These are phyloP conservation scores for Tinospora cordifolia DNA, from an alignment of 164 flowering plant species.

Conservation along the genomic window DNA sequence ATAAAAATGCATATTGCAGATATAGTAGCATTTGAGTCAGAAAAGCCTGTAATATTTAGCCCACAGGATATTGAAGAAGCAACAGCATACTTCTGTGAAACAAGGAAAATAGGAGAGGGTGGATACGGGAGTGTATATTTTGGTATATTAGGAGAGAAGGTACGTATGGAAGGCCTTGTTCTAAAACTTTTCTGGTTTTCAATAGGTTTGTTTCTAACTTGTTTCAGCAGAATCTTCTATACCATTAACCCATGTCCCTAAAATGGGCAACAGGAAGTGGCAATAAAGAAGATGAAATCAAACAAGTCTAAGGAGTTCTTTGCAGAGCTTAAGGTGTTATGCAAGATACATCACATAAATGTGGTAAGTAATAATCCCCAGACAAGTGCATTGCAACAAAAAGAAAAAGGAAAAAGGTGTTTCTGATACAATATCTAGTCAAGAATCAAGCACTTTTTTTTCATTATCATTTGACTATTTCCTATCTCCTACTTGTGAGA, in stretches of 20 bases:
- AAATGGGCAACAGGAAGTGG: constrained; percentile 43
- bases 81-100: constrained; percentile 39
- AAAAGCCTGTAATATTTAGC: constrained; percentile 37
- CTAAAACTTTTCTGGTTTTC: neutral
- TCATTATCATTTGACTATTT: neutral
- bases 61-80: constrained; percentile 49
- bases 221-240: neutral
- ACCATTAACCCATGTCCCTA: neutral
- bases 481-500: neutral
- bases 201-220: neutral
- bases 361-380: constrained; percentile 36
- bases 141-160: constrained; percentile 45
- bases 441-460: neutral
- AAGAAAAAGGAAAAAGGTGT: too few species aligned
- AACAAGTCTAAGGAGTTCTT: constrained; percentile 60
- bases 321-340: constrained; percentile 60
- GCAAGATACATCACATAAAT: constrained; percentile 63
- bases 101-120: constrained; percentile 51
- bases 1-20: constrained; percentile 21
- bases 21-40: constrained; percentile 44
- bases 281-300: constrained; percentile 64
- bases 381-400: neutral
- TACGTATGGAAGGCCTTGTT: constrained; percentile 10
- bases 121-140: constrained; percentile 60
- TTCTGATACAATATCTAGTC: neutral